Evolutionary conservation across 140 eudicot species (phyloP), one percentile per base, ranked within the genome.

Genomic region (Eryngium alpinum): DNA sequence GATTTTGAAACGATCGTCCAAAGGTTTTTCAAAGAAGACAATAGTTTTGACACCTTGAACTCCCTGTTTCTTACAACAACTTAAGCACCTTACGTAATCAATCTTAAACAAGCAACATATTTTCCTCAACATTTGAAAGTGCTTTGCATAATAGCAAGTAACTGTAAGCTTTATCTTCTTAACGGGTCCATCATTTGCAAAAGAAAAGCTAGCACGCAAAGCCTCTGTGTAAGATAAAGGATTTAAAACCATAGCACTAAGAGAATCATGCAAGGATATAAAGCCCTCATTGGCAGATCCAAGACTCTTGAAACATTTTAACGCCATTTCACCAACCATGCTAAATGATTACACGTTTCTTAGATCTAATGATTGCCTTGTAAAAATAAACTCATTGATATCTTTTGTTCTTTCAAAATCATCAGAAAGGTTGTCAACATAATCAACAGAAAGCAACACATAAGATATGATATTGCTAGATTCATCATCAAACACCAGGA

Each of bases 1-100:
- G 67, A 96, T 96, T 53, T 93, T 96, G 81, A 96, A 96, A 49
- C 99, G 89, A 60, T 96, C 98, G 80, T 96, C 99, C 72, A 96
- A 88, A 21, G 99, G 90, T 90, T 96, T 96, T 18, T 98, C 99
- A 65, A 96, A 96, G 72, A 96, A 96, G 29, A 96, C 99, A 31
- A 91, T 92, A 78, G 98, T 96, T 81, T 96, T 96, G 56, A 98
- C 99, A 84, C 99, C 99, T 86, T 96, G 99, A 24, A 98, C 99
- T 19, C 99, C 99, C 99, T 98, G 93, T 80, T 96, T 96, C 88
- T 96, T 96, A 80, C 99, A 96, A 60, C 98, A 91, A 80, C 98
- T 91, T 24, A 96, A 88, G 71, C 98, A 96, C 82, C 97, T 83
- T 67, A 89, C 53, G 78, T 85, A 92, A 82, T 96, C 99, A 85